Base-by-base conservation (phyloP, 2,329 filamentous ascomycete genomes). In the Aureobasidium uvarum region DNA sequence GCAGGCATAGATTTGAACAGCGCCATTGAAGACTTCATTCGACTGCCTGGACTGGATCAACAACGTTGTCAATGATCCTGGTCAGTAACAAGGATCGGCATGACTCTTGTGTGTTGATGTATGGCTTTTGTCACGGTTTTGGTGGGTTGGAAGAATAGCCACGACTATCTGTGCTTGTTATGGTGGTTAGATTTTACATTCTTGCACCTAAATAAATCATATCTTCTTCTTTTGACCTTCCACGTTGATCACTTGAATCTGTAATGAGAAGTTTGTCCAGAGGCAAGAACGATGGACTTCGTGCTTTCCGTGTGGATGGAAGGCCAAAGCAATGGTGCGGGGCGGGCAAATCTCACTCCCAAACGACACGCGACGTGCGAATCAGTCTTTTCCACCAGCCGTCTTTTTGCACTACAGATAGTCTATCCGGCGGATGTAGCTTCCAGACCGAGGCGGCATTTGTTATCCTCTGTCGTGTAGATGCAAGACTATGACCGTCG, bases 21-120 rank as follows among this genome's bases (percentile, higher is more conserved):
- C 28, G 50, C 62, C 41, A 67, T 70, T 8, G 64, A 66, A 18
- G 69, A 68, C 39, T 63, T 70, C 64, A 70, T 63, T 11, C 60
- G 50, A 71, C 33, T 63, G 69, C 54, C 65, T 72, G 18, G 68
- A 68, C 23, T 71, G 71, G 71, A 68, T 71, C 50, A 54, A 63
- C 36, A 70, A 68, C 56, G 36, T 69, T 50, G 58, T 50, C 8
- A 62, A 45, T 43, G 39, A 60, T 20, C 33, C 45, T 31, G 45
- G 45, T 14, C 45, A 50, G 16, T 31, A 50, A 31, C 39, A 31
- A 23, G 10, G 2, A 33, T 28, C 2, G 3, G 3, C 4, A 39
- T 39, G 20, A n/a, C 7, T 28, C 2, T 60, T 11, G 41, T 11
- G 43, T 25, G 41, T 48, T 31, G 43, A 39, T 38, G 28, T 20